Conservation (phyloP, 768 basidiomycete species). For the Tricholoma furcatifolium region DNA sequence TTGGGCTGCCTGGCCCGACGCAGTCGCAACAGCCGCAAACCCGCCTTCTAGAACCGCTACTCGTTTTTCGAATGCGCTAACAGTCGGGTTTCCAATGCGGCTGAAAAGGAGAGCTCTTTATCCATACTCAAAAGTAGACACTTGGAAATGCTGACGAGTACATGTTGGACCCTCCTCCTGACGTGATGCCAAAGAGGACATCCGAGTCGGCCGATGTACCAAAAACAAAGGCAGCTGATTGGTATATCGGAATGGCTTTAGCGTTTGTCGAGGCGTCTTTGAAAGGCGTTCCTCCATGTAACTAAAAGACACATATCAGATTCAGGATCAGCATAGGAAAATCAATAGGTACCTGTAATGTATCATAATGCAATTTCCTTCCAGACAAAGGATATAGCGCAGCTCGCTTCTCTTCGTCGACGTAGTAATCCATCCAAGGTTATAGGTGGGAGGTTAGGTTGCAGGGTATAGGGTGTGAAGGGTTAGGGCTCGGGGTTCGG, state of each 20-base stretch:
- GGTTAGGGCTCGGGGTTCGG: no score
- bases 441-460: no score
- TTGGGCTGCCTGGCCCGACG: constrained; percentile 64
- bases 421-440: constrained; percentile 13
- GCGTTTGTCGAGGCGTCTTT: constrained; percentile 54
- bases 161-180: constrained; percentile 11
- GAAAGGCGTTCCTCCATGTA: constrained; percentile 56
- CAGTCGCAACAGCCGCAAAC: constrained; percentile 52
- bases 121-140: not conserved
- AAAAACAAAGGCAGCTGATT: constrained; percentile 55
- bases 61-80: constrained; percentile 62
- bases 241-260: constrained; percentile 63
- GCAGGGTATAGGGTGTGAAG: no score
- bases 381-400: constrained; percentile 23
- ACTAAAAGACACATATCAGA: constrained; percentile 31
- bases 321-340: not conserved
- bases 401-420: constrained; percentile 4
- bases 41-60: constrained; percentile 68
- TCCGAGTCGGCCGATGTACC: constrained; percentile 44
- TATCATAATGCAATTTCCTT: constrained; percentile 55
- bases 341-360: constrained; percentile 19
- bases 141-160: not conserved
- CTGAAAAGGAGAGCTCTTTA: not conserved
- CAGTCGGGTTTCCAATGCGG: constrained; percentile 17
- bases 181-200: constrained; percentile 1